These are phyloP conservation scores for Geranium incanum DNA, from an alignment of 441 rosid species.

Conservation along the genomic window DNA sequence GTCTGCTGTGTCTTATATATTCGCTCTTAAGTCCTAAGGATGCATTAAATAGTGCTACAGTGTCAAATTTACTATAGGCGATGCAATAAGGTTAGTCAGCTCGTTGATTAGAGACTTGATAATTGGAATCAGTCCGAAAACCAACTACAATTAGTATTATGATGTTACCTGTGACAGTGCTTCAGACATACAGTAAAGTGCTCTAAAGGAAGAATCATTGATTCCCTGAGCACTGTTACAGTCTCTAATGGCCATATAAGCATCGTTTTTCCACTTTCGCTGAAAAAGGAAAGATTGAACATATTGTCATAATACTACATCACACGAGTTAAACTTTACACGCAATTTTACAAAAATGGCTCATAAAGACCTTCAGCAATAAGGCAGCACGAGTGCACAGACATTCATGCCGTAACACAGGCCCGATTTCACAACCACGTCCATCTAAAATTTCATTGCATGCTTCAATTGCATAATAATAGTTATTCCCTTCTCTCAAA, in stretches of 20 bases:
- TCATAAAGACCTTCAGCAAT: slow-evolving; percentile 66
- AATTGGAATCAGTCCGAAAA: neutral
- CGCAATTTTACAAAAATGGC: slow-evolving; percentile 14
- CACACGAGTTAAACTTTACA: slow-evolving; percentile 13
- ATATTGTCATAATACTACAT: neutral
- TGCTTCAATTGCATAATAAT: slow-evolving; percentile 71
- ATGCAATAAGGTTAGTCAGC: neutral
- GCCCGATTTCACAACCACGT: slow-evolving; percentile 43
- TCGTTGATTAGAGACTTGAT: neutral
- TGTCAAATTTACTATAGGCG: neutral
- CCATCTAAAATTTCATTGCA: slow-evolving; percentile 80
- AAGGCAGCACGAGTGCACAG: slow-evolving; percentile 91
- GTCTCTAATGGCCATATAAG: slow-evolving; percentile 82
- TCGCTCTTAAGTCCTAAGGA: neutral
- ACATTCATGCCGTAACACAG: slow-evolving; percentile 55
- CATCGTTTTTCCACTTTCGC: slow-evolving; percentile 97
- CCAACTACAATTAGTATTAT: slow-evolving; percentile 13
- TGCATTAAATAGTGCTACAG: neutral
- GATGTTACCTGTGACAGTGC: slow-evolving; percentile 76
- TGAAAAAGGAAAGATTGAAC: slow-evolving; percentile 28
- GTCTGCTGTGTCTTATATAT: neutral
- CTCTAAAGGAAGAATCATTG: slow-evolving; percentile 60
- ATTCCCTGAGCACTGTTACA: slow-evolving; percentile 75
- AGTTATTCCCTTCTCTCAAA: slow-evolving; percentile 48
- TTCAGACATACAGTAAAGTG: slow-evolving; percentile 69